Base-by-base conservation (phyloP, 768 basidiomycete genomes). In the Lentinula boryana region DNA sequence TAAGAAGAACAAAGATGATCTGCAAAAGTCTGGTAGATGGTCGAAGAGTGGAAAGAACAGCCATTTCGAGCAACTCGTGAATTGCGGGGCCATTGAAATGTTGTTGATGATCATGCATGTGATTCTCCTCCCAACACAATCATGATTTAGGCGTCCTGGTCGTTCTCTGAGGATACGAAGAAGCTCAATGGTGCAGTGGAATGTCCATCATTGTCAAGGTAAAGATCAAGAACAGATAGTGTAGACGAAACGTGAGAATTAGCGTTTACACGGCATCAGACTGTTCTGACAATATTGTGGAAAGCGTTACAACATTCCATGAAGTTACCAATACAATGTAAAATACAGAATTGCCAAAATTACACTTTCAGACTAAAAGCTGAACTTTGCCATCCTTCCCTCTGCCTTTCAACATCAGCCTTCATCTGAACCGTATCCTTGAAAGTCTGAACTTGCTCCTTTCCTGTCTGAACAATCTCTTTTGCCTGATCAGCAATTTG, bases 311-410 rank as follows among this genome's bases (percentile, higher is more conserved):
- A n/a, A n/a, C n/a, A n/a, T n/a, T n/a, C n/a, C 3, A 38, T 8
- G 13, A 38, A 38, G 36, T 38, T 8, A 38, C 13, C 6, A 5
- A 38, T 38, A 31, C 27, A 21, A 16, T 46, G 21, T 21, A 46
- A 46, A 31, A 21, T 51, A 51, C 50, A 51, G 21, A n/a, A 48
- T 27, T 4, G 50, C 36, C 3, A 2, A 4, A 12, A 16, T 51
- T 51, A 51, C 16, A 15, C 55, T 18, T 56, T 56, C 21, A 43
- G 1, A 41, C 44, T 40, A 60, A 82, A 84, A 1, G 81, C 80
- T 0, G 67, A 58, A 57, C 81, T 84, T 68, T 78, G 63, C 84
- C 84, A 85, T 0, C 83, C 84, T 0, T 56, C 44, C 3, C 33
- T 68, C 55, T 63, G 66, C 63, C 69, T 67, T 69, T 84, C 83